Evolutionary conservation across 805 yeast species (phyloP).

Genomic region (Candida ipomoeae): DNA sequence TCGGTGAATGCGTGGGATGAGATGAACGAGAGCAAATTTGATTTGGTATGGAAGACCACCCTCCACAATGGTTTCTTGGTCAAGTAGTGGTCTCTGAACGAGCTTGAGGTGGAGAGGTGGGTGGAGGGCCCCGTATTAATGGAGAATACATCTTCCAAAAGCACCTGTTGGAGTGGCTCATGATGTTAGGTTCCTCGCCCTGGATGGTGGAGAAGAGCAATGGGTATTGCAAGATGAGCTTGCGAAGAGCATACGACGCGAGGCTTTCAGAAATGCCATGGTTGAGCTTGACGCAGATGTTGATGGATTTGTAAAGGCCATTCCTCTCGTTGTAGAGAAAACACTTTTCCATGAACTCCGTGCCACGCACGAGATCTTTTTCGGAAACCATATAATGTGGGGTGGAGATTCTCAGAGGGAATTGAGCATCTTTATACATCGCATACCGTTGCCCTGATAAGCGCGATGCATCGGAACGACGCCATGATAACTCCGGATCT

Average conservation of each 20-base stretch:
- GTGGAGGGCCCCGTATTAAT: background rate
- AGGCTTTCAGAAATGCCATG: slow-evolving; percentile 1
- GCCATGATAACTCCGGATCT: background rate
- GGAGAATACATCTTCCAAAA: slow-evolving; percentile 6
- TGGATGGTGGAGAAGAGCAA: slow-evolving; percentile 7
- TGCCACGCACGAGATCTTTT: slow-evolving; percentile 7
- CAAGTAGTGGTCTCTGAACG: slow-evolving; percentile 4
- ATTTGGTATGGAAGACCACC: slow-evolving; percentile 5
- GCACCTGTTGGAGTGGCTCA: slow-evolving; percentile 7
- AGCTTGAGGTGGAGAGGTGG: background rate
- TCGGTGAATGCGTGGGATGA: slow-evolving; percentile 9
- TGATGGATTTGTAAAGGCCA: slow-evolving; percentile 7
- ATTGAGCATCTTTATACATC: background rate
- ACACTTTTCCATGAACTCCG: slow-evolving; percentile 7
- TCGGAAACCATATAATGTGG: background rate
- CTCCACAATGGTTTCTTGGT: slow-evolving; percentile 6
- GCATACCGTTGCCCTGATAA: background rate
- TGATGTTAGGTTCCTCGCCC: slow-evolving; percentile 7
- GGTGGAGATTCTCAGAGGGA: too few relatives aligned
- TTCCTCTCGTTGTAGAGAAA: slow-evolving; percentile 8
- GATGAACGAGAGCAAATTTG: slow-evolving; percentile 10
- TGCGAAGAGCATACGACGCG: slow-evolving; percentile 7
- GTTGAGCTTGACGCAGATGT: slow-evolving; percentile 8
- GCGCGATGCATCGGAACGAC: background rate
- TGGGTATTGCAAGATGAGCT: slow-evolving; percentile 9